A percentile compares a stretch with the other conserved stretches of the same genome.
Evolutionary conservation across 2,329 filamentous ascomycete species (phyloP).

Genomic region (Claviceps purpurea): DNA sequence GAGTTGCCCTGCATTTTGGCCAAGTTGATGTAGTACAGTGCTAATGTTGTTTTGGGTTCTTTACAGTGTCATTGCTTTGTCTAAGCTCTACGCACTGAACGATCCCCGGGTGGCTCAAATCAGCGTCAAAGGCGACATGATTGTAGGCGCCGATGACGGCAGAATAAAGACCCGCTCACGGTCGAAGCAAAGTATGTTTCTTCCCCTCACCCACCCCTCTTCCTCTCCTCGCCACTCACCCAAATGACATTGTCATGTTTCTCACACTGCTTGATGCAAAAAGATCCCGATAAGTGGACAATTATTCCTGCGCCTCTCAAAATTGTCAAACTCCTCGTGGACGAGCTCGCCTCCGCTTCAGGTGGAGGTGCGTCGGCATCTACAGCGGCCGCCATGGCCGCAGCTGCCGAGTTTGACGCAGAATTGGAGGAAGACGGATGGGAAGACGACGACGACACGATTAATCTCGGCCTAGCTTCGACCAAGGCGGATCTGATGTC

Average conservation of each 20-base stretch:
- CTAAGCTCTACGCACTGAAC: conserved; percentile 78
- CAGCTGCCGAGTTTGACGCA: conserved; percentile 40
- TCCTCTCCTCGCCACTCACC: not conserved
- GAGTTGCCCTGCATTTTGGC: conserved; percentile 21
- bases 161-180: conserved; percentile 90
- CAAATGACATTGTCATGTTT: too few relatives aligned
- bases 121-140: conserved; percentile 81
- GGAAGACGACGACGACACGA: conserved; percentile 69
- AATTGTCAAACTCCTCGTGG: conserved; percentile 89
- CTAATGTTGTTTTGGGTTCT: not conserved
- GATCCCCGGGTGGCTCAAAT: conserved; percentile 68
- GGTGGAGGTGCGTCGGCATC: conserved; percentile 48
- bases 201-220: not conserved
- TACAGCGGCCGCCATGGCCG: conserved; percentile 48
- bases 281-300: conserved; percentile 81
- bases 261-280: not conserved
- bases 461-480: conserved; percentile 60
- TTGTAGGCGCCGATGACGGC: conserved; percentile 59
- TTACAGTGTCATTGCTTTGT: conserved; percentile 72
- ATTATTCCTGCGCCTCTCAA: conserved; percentile 80
- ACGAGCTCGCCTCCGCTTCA: conserved; percentile 75
- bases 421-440: conserved; percentile 71
- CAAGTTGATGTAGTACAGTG: not conserved
- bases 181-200: conserved; percentile 59
- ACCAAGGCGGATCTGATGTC: conserved; percentile 72